A percentile compares a stretch with the other conserved stretches of the same genome.
phyloP scores from a whole-genome alignment of 1,139 yeast species.

The Candida sanyaensis region DNA sequence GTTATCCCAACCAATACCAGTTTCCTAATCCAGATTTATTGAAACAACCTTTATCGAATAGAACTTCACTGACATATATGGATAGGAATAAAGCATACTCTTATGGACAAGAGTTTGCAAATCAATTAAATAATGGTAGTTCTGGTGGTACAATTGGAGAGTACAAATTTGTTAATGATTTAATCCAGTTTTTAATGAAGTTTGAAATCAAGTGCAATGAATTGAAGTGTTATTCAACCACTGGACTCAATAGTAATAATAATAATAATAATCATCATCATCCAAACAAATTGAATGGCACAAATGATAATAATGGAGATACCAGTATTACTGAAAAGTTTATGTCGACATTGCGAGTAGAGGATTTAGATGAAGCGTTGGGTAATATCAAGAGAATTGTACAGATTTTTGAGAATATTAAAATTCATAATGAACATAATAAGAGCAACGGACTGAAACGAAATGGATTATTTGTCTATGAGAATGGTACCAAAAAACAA shows the following conservation, averaged over 20 bases:
- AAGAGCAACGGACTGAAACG: conserved; percentile 1
- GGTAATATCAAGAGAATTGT: conserved; percentile 10
- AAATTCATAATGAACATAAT: conserved; percentile 5
- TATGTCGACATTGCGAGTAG: conserved; percentile 5
- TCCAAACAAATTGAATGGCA: background rate
- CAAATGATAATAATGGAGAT: background rate
- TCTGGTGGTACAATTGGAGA: background rate
- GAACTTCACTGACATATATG: conserved; percentile 11
- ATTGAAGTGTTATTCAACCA: conserved; percentile 5
- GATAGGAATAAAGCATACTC: conserved; percentile 6
- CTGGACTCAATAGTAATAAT: background rate
- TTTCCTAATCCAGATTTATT: conserved; percentile 9
- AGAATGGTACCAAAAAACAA: conserved; percentile 7
- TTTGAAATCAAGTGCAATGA: conserved; percentile 14
- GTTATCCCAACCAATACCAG: conserved; percentile 15
- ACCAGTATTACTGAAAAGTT: conserved; percentile 7
- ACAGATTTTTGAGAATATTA: conserved; percentile 12
- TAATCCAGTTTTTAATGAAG: conserved; percentile 13
- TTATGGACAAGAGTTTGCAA: conserved; percentile 1
- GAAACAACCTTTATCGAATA: conserved; percentile 5
- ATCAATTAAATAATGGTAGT: background rate
- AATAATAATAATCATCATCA: no score
- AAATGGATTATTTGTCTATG: conserved; percentile 7
- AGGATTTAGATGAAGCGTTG: conserved; percentile 13
- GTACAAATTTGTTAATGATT: conserved; percentile 10